These are phyloP conservation scores for Mariannaea sp. DNA, from an alignment of 2,329 filamentous ascomycete species.

Conservation along the genomic window DNA sequence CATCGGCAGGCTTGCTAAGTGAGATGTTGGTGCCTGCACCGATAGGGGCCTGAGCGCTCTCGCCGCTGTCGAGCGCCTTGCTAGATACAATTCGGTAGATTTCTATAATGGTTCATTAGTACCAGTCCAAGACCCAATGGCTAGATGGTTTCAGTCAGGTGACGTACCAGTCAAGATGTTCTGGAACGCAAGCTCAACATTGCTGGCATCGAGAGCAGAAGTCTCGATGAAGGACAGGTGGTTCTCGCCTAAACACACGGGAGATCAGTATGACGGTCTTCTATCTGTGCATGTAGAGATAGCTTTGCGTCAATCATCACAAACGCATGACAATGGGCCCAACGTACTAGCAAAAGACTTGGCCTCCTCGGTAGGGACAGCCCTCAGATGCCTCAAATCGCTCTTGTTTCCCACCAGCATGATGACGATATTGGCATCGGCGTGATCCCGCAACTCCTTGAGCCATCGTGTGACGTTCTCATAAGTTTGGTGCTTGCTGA, in stretches of 20 bases:
- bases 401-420: slow-evolving; percentile 99
- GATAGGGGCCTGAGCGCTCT: slow-evolving; percentile 78
- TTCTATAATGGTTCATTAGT: slow-evolving; percentile 60
- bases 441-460: slow-evolving; percentile 97
- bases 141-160: background rate
- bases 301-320: slow-evolving; percentile 11
- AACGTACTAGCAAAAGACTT: slow-evolving; percentile 92
- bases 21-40: slow-evolving; percentile 82
- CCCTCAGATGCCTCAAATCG: slow-evolving; percentile 97
- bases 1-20: slow-evolving; percentile 82
- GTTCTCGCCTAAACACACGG: slow-evolving; percentile 74
- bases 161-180: slow-evolving; percentile 94
- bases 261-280: slow-evolving; percentile 19
- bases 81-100: slow-evolving; percentile 99
- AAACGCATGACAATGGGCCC: slow-evolving; percentile 17
- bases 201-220: slow-evolving; percentile 96
- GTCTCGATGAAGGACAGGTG: slow-evolving; percentile 99
- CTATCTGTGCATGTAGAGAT: background rate
- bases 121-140: slow-evolving; percentile 7
- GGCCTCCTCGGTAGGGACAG: slow-evolving; percentile 96
- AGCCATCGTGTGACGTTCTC: slow-evolving; percentile 99
- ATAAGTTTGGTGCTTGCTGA: slow-evolving; percentile 99
- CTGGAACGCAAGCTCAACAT: slow-evolving; percentile 98
- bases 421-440: slow-evolving; percentile 98
- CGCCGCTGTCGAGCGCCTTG: slow-evolving; percentile 92